Evolutionary conservation across 2,329 filamentous ascomycete genomes (phyloP).

Genomic region (Ascochyta koolunga): DNA sequence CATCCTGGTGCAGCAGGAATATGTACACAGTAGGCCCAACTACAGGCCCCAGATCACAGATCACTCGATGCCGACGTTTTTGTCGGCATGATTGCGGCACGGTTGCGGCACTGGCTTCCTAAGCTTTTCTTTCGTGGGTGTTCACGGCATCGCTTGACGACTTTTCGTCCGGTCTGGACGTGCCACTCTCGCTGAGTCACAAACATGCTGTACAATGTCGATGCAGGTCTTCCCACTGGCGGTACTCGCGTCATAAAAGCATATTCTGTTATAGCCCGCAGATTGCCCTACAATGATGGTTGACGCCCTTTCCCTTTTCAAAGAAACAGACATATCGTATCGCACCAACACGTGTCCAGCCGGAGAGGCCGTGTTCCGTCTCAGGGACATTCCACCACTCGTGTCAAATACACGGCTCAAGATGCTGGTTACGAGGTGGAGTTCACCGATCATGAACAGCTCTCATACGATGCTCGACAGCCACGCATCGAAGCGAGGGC

Average conservation of each 20-base stretch:
- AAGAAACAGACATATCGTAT: neutral
- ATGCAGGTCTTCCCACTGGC: neutral
- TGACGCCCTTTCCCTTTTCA: neutral
- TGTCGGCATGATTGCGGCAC: neutral
- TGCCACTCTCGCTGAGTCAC: neutral
- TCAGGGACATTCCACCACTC: slow-evolving; percentile 1
- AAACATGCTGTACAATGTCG: neutral
- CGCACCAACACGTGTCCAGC: slow-evolving; percentile 6
- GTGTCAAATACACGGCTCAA: slow-evolving; percentile 1
- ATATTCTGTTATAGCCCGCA: slow-evolving; percentile 1
- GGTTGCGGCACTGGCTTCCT: neutral
- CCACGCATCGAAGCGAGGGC: slow-evolving; percentile 11
- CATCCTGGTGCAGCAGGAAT: slow-evolving; percentile 1
- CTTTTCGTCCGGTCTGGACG: neutral
- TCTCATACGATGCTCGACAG: slow-evolving; percentile 16
- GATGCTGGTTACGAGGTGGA: slow-evolving; percentile 2
- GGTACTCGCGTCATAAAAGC: neutral
- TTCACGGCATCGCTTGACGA: neutral
- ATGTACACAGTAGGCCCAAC: slow-evolving; percentile 1
- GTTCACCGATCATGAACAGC: slow-evolving; percentile 17
- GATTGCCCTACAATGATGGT: neutral
- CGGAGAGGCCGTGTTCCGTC: slow-evolving; percentile 5
- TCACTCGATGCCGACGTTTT: neutral
- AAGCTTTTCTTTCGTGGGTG: neutral
- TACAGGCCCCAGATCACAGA: neutral